Conservation (phyloP, 495 filamentous ascomycete species). For the Aspergillus taichungensis region DNA sequence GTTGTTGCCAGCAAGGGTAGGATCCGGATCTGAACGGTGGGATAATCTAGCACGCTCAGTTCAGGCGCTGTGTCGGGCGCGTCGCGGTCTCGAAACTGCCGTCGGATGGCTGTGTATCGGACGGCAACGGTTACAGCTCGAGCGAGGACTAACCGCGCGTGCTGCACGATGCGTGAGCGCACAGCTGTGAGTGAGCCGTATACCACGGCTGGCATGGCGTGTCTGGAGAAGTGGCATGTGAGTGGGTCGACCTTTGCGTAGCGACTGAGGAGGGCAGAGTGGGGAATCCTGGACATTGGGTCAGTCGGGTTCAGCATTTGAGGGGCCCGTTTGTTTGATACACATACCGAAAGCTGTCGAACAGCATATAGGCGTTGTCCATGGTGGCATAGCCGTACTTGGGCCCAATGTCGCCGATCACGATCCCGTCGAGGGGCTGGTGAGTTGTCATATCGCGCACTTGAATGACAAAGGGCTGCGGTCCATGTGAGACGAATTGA, state of each 20-base stretch:
- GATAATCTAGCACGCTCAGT: conserved; percentile 39
- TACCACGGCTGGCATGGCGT: conserved; percentile 30
- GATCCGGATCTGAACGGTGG: conserved; percentile 41
- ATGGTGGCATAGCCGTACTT: conserved; percentile 40
- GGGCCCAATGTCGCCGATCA: conserved; percentile 41
- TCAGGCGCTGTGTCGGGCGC: conserved; percentile 24
- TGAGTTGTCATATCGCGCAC: conserved; percentile 38
- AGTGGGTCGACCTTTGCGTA: conserved; percentile 34
- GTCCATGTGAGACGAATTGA: conserved; percentile 28
- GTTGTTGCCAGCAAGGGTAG: conserved; percentile 39
- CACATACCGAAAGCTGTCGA: conserved; percentile 28
- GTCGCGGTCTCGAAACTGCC: conserved; percentile 41
- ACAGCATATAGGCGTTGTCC: conserved; percentile 46
- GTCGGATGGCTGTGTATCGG: conserved; percentile 32
- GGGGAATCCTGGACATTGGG: conserved; percentile 25
- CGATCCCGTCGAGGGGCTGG: conserved; percentile 31
- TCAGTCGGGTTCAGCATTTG: neutral
- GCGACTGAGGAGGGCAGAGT: conserved; percentile 36
- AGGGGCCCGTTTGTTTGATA: neutral
- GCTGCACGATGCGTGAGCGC: conserved; percentile 38
- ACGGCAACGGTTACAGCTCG: conserved; percentile 40
- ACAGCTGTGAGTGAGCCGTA: conserved; percentile 41
- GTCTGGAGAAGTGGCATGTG: conserved; percentile 31
- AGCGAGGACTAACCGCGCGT: conserved; percentile 37
- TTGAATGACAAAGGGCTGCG: conserved; percentile 42